Evolutionary conservation across 257 asterid species (phyloP).

Genomic region (Solanum medicagineum): DNA sequence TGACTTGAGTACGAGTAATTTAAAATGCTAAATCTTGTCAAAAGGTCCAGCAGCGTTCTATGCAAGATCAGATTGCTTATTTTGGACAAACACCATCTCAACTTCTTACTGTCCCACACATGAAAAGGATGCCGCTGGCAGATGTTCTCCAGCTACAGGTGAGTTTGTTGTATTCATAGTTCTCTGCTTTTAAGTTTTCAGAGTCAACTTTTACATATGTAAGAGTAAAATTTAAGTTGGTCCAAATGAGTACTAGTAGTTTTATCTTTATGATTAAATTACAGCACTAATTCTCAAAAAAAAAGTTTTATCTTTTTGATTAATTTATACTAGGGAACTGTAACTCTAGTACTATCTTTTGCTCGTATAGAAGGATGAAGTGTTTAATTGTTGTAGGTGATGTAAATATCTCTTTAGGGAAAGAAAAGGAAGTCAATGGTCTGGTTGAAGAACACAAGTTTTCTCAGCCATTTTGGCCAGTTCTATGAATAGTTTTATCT

Average conservation of each 20-base stretch:
- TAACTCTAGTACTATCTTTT: not conserved
- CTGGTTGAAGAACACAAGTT: not conserved
- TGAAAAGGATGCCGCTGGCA: conserved; percentile 67
- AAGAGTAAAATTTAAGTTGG: not conserved
- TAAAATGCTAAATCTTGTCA: conserved; percentile 6
- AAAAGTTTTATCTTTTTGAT: not conserved
- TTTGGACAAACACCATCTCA: conserved; percentile 99
- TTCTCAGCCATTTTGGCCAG: not conserved
- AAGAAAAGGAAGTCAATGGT: not conserved
- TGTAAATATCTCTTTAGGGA: not conserved
- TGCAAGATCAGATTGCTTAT: conserved; percentile 98
- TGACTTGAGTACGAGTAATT: not conserved
- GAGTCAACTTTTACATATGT: not conserved
- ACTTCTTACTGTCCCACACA: conserved; percentile 81
- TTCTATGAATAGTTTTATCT: not conserved
- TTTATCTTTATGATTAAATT: not conserved
- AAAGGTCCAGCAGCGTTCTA: conserved; percentile 86
- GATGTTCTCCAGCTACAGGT: conserved; percentile 99
- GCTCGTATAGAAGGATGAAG: not conserved
- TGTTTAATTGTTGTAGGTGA: not conserved
- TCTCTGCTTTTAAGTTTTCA: not conserved
- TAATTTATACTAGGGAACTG: not conserved
- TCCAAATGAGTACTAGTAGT: not conserved
- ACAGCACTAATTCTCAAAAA: no score
- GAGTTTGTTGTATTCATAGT: not conserved